These are phyloP conservation scores for Blastocystis hominis DNA, from an alignment of 352 stramenopile species.

Conservation along the genomic window DNA sequence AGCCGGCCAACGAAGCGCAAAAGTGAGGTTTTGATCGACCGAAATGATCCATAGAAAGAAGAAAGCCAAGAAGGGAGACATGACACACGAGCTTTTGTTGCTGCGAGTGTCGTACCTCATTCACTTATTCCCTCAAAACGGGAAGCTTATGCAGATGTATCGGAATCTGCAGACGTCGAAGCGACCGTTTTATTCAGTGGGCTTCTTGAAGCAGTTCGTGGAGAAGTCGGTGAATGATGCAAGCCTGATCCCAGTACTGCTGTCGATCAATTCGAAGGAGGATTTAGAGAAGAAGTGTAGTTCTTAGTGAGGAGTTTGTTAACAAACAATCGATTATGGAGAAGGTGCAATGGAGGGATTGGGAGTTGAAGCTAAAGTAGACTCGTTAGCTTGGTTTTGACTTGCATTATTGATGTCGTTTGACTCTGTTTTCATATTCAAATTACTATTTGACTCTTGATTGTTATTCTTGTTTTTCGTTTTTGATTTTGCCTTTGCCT, in stretches of 20 bases:
- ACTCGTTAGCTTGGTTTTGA: not conserved
- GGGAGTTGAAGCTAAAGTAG: no score
- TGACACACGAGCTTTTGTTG: not conserved
- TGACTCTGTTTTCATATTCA: not conserved
- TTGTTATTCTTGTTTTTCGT: slow-evolving; percentile 10
- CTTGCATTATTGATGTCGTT: not conserved
- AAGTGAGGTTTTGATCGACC: not conserved
- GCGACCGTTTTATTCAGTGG: no score
- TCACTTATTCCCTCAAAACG: not conserved
- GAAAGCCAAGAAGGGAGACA: not conserved
- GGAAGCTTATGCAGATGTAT: not conserved
- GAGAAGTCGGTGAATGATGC: not conserved
- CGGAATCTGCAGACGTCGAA: no score
- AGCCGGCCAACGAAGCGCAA: not conserved
- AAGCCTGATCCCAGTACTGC: not conserved
- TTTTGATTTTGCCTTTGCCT: not conserved
- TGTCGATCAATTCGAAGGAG: not conserved
- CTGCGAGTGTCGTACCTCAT: slow-evolving; percentile 14
- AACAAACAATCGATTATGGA: not conserved
- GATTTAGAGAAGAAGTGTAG: not conserved
- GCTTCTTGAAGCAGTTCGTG: no score
- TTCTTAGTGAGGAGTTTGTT: not conserved
- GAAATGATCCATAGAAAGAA: not conserved
- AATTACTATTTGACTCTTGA: not conserved
- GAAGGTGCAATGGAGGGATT: no score